Percentiles rank a stretch among this genome's conserved stretches.
Evolutionary conservation across 1,139 yeast species (phyloP).

Genomic region (Candida sanyaensis): DNA sequence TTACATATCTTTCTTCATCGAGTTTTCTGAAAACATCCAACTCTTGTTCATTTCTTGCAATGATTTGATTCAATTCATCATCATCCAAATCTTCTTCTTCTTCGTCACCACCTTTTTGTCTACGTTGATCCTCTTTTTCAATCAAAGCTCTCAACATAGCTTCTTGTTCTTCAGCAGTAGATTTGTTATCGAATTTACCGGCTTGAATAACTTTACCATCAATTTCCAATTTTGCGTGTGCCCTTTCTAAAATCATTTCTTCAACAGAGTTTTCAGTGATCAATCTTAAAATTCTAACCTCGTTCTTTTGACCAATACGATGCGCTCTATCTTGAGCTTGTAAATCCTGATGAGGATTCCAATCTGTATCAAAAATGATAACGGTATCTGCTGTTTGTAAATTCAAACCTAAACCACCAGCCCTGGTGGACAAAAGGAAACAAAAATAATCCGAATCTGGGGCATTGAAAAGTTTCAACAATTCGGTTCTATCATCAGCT

Average conservation of each 20-base stretch:
- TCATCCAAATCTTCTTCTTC: conserved; percentile 60
- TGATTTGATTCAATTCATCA: conserved; percentile 68
- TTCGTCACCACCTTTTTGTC: conserved; percentile 39
- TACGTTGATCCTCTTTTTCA: conserved; percentile 68
- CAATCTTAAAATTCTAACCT: conserved; percentile 75
- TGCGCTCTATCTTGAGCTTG: conserved; percentile 93
- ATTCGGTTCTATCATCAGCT: conserved; percentile 75
- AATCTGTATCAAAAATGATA: conserved; percentile 83
- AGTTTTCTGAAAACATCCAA: conserved; percentile 52
- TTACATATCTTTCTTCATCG: conserved; percentile 54
- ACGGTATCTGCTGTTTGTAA: conserved; percentile 89
- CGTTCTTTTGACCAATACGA: conserved; percentile 87
- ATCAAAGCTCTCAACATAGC: conserved; percentile 68
- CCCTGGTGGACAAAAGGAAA: conserved; percentile 79
- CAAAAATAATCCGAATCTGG: conserved; percentile 74
- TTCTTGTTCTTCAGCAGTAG: conserved; percentile 82
- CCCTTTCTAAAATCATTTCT: conserved; percentile 79
- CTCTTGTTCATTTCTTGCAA: conserved; percentile 69
- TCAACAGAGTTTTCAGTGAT: conserved; percentile 84
- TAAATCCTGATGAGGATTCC: conserved; percentile 92
- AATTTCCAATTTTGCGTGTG: conserved; percentile 79
- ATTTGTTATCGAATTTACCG: conserved; percentile 82
- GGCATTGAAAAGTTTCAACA: conserved; percentile 71
- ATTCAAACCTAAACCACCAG: conserved; percentile 87
- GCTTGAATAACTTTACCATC: conserved; percentile 91